Conservation (phyloP, 2,329 filamentous ascomycete genomes). For the Clarireedia paspali region DNA sequence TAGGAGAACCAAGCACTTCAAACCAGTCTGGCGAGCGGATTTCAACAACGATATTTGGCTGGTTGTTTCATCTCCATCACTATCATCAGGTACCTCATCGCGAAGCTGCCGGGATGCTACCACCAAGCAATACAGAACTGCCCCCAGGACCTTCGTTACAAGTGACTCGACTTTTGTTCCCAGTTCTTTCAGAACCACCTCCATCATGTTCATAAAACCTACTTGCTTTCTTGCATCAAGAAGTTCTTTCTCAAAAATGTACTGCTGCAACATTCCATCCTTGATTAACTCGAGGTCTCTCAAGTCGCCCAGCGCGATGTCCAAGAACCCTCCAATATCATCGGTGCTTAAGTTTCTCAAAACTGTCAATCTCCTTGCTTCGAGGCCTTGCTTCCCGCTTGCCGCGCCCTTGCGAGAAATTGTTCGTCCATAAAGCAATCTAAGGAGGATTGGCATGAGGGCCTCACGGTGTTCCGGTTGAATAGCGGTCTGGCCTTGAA, state of each 20-base stretch:
- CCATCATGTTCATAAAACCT: slow-evolving; percentile 86
- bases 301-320: slow-evolving; percentile 70
- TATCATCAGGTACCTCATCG: slow-evolving; percentile 26
- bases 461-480: slow-evolving; percentile 62
- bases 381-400: slow-evolving; percentile 72
- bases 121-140: slow-evolving; percentile 75
- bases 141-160: slow-evolving; percentile 61
- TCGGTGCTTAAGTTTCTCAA: slow-evolving; percentile 67
- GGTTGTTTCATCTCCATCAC: slow-evolving; percentile 29
- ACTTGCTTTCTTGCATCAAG: slow-evolving; percentile 71
- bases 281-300: slow-evolving; percentile 51
- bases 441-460: slow-evolving; percentile 78
- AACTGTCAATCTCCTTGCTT: slow-evolving; percentile 72
- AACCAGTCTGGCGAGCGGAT: slow-evolving; percentile 59
- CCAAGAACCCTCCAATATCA: slow-evolving; percentile 74
- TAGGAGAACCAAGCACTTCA: slow-evolving; percentile 75
- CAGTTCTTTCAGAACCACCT: slow-evolving; percentile 77
- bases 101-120: slow-evolving; percentile 56
- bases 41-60: slow-evolving; percentile 52
- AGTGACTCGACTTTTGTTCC: slow-evolving; percentile 66
- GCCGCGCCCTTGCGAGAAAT: slow-evolving; percentile 73
- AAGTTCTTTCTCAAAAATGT: slow-evolving; percentile 49
- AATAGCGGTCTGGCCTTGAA: slow-evolving; percentile 68
- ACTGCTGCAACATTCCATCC: slow-evolving; percentile 22
- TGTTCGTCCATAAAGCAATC: slow-evolving; percentile 81